Evolutionary conservation across 306 rosid genomes (phyloP).

Genomic region (Corylus heterophylla): DNA sequence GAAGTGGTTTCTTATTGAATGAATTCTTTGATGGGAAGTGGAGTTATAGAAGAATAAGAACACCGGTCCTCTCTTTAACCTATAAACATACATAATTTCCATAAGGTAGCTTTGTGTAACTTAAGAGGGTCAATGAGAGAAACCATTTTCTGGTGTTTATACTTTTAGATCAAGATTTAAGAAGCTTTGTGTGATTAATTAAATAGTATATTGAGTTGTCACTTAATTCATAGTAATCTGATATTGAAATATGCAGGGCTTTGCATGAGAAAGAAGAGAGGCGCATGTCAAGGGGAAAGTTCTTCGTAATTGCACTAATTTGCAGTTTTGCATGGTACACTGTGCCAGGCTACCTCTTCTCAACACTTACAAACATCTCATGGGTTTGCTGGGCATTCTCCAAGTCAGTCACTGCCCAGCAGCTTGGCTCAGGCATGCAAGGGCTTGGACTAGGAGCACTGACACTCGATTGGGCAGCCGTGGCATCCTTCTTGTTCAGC

Average conservation of each 20-base stretch:
- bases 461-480: conserved; percentile 71
- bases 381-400: conserved; percentile 83
- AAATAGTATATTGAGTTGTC: too few relatives aligned
- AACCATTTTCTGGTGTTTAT: too few relatives aligned
- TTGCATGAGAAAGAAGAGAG: conserved; percentile 71
- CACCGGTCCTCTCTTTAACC: too few relatives aligned
- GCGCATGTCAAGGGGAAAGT: conserved; percentile 54
- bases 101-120: too few relatives aligned
- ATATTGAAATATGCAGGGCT: conserved; percentile 46
- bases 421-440: conserved; percentile 74
- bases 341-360: conserved; percentile 70
- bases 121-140: too few relatives aligned
- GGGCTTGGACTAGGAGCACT: conserved; percentile 78
- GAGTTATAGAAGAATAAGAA: too few relatives aligned
- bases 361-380: conserved; percentile 74
- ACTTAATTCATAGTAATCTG: too few relatives aligned
- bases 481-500: conserved; percentile 63
- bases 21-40: too few relatives aligned
- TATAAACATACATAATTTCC: too few relatives aligned
- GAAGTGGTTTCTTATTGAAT: too few relatives aligned
- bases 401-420: conserved; percentile 80
- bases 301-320: conserved; percentile 63
- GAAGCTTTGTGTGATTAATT: too few relatives aligned
- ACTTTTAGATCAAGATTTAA: too few relatives aligned
- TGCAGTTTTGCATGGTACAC: conserved; percentile 76